Evolutionary conservation across 805 yeast genomes (phyloP).

Genomic region (Naumovozyma dairenensis): DNA sequence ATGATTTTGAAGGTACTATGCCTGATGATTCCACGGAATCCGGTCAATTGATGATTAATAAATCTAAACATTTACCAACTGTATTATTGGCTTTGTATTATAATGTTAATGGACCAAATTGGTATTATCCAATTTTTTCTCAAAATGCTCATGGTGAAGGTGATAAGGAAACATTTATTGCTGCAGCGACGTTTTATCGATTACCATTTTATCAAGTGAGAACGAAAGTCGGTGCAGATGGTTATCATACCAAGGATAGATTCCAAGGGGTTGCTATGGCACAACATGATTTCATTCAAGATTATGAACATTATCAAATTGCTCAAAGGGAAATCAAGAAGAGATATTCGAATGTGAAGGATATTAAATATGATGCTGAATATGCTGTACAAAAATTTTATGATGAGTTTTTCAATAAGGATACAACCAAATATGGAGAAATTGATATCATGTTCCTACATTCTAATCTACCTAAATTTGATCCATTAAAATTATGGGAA

Average conservation of each 20-base stretch:
- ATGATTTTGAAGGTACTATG: slow-evolving; percentile 52
- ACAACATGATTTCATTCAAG: slow-evolving; percentile 60
- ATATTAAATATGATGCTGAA: slow-evolving; percentile 8
- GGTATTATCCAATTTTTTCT: slow-evolving; percentile 59
- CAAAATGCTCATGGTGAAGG: slow-evolving; percentile 81
- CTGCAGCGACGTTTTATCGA: slow-evolving; percentile 44
- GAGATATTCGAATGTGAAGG: slow-evolving; percentile 2
- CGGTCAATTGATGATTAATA: slow-evolving; percentile 62
- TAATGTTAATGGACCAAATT: slow-evolving; percentile 57
- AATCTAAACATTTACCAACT: slow-evolving; percentile 48
- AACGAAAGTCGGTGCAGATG: slow-evolving; percentile 31
- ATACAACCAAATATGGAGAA: slow-evolving; percentile 5
- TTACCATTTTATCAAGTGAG: slow-evolving; percentile 41
- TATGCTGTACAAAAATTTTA: slow-evolving; percentile 15
- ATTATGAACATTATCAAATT: slow-evolving; percentile 29
- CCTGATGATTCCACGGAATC: slow-evolving; percentile 69
- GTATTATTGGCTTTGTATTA: slow-evolving; percentile 55
- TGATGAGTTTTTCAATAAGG: slow-evolving; percentile 11
- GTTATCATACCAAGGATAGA: slow-evolving; percentile 28
- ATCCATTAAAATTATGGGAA: slow-evolving; percentile 25
- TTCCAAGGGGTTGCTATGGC: slow-evolving; percentile 71
- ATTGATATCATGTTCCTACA: slow-evolving; percentile 28
- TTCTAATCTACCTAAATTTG: slow-evolving; percentile 33
- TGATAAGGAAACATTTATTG: slow-evolving; percentile 64
- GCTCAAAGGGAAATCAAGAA: slow-evolving; percentile 15